Base-by-base conservation (phyloP, 257 asterid genomes). In the Cinchona pubescens region DNA sequence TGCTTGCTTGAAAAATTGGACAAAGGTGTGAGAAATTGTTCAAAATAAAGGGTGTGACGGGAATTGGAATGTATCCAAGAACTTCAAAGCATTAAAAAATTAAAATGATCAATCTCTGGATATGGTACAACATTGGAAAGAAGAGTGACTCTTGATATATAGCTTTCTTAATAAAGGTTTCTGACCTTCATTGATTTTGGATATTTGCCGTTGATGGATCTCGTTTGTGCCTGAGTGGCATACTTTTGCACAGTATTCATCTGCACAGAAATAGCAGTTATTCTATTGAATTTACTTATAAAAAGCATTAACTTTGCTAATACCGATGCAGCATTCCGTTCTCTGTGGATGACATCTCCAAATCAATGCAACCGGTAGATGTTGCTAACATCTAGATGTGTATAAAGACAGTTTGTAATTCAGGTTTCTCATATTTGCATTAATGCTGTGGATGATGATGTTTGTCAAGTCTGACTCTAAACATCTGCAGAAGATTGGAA, bases 291-390 rank as follows among this genome's bases (percentile, higher is more conserved):
- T 60, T 37, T 25, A 58, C 69, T 2, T 51, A 43, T 55, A 23
- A 37, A 18, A 64, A 23, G 37, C 32, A 70, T 42, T 51, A 72
- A 53, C 53, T 56, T 79, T 72, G 55, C 63, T 58, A 75, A 73
- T 76, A 49, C 60, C 79, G 67, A 60, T 83, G 91, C 98, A 95
- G 99, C 86, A 92, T 95, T 59, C 99, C 99, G 0, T 92, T 95
- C 86, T 88, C 99, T 1, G 95, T 92, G 83, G 99, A 95, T 78
- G 99, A 95, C 85, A 89, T 95, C 78, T 95, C 98, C 82, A 92
- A 92, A 84, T 78, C 99, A 75, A 86, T 91, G 94, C 90, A 86
- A 86, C 88, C 83, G 65, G 82, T 95, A 34, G 97, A 92, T 23
- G 91, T 95, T 58, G 87, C 91, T 29, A 90, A 87, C 45, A 89